phyloP scores from a whole-genome alignment of 495 filamentous ascomycete species.

The Penicillium riverlandense region DNA sequence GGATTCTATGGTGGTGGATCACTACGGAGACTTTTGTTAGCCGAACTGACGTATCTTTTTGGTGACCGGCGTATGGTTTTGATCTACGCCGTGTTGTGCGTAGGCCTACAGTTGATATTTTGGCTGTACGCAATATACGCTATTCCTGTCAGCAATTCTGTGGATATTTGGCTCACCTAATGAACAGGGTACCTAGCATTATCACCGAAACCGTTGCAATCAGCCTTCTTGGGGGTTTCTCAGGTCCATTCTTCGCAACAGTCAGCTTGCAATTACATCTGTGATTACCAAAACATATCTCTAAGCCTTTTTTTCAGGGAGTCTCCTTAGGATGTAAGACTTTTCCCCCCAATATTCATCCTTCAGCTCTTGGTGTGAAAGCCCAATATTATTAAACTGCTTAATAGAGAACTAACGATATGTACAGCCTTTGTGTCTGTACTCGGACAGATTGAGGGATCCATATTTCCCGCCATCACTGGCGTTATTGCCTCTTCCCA shows the following conservation, averaged over 20 bases:
- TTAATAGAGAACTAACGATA: no score
- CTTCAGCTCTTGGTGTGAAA: slow-evolving; percentile 15
- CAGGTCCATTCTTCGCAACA: slow-evolving; percentile 27
- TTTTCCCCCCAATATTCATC: slow-evolving; percentile 17
- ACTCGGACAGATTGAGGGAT: slow-evolving; percentile 20
- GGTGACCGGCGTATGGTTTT: slow-evolving; percentile 25
- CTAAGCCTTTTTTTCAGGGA: slow-evolving; percentile 7
- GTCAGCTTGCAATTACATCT: slow-evolving; percentile 2
- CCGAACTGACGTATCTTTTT: slow-evolving; percentile 20
- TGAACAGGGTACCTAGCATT: slow-evolving; percentile 21
- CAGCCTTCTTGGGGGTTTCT: slow-evolving; percentile 22
- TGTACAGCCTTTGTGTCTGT: slow-evolving; percentile 20
- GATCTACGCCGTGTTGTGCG: slow-evolving; percentile 20
- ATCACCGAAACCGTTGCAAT: slow-evolving; percentile 27
- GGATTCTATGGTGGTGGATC: slow-evolving; percentile 23
- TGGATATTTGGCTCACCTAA: neutral
- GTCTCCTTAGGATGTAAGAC: slow-evolving; percentile 25
- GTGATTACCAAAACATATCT: neutral
- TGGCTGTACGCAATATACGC: slow-evolving; percentile 19
- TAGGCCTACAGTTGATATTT: slow-evolving; percentile 24
- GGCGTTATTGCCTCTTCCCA: slow-evolving; percentile 16
- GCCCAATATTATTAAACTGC: no score
- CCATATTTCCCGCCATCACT: slow-evolving; percentile 21
- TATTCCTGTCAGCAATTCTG: neutral
- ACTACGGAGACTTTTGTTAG: slow-evolving; percentile 18